Evolutionary conservation across 1,284 basidiomycete species (phyloP), one percentile per base, ranked within the genome.

Genomic region (Leccinum subrobustum): DNA sequence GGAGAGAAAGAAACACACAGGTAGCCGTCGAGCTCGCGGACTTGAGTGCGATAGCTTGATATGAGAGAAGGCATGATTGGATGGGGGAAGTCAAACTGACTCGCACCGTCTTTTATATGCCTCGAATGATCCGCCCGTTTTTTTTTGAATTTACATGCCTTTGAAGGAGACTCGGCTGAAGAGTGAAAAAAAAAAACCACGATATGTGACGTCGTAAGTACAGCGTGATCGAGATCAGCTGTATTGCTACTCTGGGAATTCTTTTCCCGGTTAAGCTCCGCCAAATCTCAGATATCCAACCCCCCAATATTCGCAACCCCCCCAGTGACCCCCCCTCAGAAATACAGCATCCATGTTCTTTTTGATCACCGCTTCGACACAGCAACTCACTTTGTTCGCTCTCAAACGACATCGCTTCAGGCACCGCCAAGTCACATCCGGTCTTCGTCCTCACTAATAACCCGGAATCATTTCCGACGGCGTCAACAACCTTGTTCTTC

Each of bases 1-100:
- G 29, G 57, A 20, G 54, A 25, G 6, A 25, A 5, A 44, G 20
- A 47, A n/a, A 75, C 79, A 39, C 58, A 86, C 85, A 78, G 82
- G 75, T 85, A 82, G 18, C 64, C 64, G 63, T 86, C 78, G 33
- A 87, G 79, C 39, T 88, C 83, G 65, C 76, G 77, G 65, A 78
- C 72, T 23, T 81, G 80, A 2, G 77, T 73, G 50, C 85, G 69
- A 69, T 86, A 87, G 37, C 78, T 78, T 9, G 76, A 65, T 55
- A 86, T 66, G 57, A 86, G 75, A 33, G 72, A 67, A 18, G 72
- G 56, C 68, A 69, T 70, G 52, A 3, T 39, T 39, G 18, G 14
- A 11, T 52, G 20, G 7, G 9, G 23, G 4, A 35, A 20, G 42
- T 44, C 31, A 9, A 3, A 4, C 4, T 12, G 25, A 8, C 8